Evolutionary conservation across 148 eudicot species (phyloP), one percentile per base, ranked within the genome.

Genomic region (Linanthus parryae): DNA sequence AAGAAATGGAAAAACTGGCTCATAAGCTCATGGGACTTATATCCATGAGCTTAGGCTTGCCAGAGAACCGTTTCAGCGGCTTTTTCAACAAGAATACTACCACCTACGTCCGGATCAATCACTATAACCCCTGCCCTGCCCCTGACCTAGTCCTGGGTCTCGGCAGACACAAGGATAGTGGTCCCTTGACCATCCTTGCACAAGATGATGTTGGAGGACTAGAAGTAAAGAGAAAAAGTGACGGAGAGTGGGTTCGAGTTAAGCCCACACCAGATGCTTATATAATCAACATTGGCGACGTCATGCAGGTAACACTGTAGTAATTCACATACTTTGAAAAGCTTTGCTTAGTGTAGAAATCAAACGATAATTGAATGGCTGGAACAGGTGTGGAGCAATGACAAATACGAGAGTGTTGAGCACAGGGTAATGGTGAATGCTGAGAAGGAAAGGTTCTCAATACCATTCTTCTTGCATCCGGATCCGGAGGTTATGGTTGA

Each of bases 141-240:
- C 79, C 83, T 26, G 48, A 70, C 51, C 68, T 66, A 1, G 79
- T 60, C 29, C 63, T 73, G 13, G 83, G 83, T 9, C 73, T 74
- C 3, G 59, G 64, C 49, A 59, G 38, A 13, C 83, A 78, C 51
- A 78, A 78, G 58, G 79, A 78, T 46, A 55, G 70, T 0, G 73
- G 74, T n/a, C 71, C 45, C 63, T 19, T 77, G 25, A 77, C 82
- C 2, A 66, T 77, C 20, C 64, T 73, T 3, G 62, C 82, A 12
- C 78, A 73, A 44, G 78, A 77, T 24, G 60, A 62, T 30, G 73
- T 73, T 42, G 72, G 67, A 6, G 82, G 82, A 22, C 53, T 77
- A 7, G 74, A 77, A 69, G 78, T 77, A 9, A 51, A 62, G 46
- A 47, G 75, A 8, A 72, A 72, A 44, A 39, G 65, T 9, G 72